A percentile compares a stretch with the other conserved stretches of the same genome.
Conservation (phyloP, 495 filamentous ascomycete species). For the Penicillium chermesinum region DNA sequence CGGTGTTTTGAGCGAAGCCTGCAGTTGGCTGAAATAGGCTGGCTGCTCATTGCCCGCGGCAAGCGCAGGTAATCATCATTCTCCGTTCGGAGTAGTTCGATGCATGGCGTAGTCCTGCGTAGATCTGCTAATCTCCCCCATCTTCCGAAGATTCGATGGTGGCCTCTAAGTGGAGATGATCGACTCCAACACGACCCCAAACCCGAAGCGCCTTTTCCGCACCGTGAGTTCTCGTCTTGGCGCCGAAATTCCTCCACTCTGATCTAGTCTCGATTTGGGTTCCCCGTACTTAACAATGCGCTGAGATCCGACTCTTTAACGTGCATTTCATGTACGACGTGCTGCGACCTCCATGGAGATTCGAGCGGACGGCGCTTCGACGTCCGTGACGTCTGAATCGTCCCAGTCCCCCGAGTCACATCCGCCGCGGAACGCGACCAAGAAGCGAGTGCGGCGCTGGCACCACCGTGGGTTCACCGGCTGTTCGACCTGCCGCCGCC, state of each 20-base stretch:
- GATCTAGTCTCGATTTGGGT: neutral
- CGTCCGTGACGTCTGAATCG: slow-evolving; percentile 13
- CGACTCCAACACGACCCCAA: slow-evolving; percentile 1
- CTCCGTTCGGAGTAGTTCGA: neutral
- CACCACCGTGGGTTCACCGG: slow-evolving; percentile 39
- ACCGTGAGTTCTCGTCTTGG: neutral
- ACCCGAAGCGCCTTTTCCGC: neutral
- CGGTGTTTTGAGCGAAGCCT: too few relatives aligned
- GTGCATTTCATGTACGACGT: neutral
- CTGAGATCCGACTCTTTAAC: slow-evolving; percentile 3
- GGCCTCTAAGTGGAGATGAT: slow-evolving; percentile 3
- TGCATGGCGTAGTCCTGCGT: neutral
- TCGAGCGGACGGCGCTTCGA: slow-evolving; percentile 24
- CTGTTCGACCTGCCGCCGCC: slow-evolving; percentile 37
- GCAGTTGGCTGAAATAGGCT: too few relatives aligned
- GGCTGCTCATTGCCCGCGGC: too few relatives aligned
- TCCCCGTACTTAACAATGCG: neutral
- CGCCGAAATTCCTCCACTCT: slow-evolving; percentile 1
- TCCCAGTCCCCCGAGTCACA: slow-evolving; percentile 12
- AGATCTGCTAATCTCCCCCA: neutral
- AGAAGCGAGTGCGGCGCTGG: slow-evolving; percentile 41
- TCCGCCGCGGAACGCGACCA: slow-evolving; percentile 21
- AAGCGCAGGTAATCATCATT: neutral
- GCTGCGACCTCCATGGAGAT: slow-evolving; percentile 26
- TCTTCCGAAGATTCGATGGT: neutral